Evolutionary conservation across 768 basidiomycete genomes (phyloP).

Genomic region (Russula sp.): DNA sequence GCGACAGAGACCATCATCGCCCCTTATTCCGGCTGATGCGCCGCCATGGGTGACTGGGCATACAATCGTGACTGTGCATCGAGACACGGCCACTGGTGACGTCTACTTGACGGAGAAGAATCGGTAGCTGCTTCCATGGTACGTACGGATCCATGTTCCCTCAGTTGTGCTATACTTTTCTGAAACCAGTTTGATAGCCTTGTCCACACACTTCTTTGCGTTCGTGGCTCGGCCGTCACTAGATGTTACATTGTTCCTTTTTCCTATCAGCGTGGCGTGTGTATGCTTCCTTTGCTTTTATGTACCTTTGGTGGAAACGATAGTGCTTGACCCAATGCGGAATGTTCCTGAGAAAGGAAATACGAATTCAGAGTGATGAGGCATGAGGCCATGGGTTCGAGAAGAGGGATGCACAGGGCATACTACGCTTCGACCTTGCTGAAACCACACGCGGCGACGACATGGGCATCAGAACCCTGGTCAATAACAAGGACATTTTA

Average conservation of each 20-base stretch:
- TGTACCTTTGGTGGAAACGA: neutral
- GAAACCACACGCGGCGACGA: too few species aligned
- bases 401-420: too few species aligned
- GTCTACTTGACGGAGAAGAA: constrained; percentile 16
- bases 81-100: neutral
- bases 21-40: constrained; percentile 5
- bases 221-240: neutral
- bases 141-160: neutral
- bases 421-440: too few species aligned
- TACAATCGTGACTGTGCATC: constrained; percentile 6
- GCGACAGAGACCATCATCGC: constrained; percentile 4
- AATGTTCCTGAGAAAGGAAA: neutral
- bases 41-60: constrained; percentile 20
- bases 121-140: neutral
- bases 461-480: too few species aligned
- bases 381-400: too few species aligned
- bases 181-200: neutral
- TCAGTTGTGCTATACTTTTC: neutral
- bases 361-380: too few species aligned
- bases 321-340: neutral
- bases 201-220: neutral
- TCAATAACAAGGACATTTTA: too few species aligned
- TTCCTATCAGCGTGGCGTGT: neutral
- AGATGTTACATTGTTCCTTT: neutral
- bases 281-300: neutral